Percentiles rank a stretch among this genome's conserved stretches.
Conservation (phyloP, 768 basidiomycete genomes). For the Pleurotus ostreatus region DNA sequence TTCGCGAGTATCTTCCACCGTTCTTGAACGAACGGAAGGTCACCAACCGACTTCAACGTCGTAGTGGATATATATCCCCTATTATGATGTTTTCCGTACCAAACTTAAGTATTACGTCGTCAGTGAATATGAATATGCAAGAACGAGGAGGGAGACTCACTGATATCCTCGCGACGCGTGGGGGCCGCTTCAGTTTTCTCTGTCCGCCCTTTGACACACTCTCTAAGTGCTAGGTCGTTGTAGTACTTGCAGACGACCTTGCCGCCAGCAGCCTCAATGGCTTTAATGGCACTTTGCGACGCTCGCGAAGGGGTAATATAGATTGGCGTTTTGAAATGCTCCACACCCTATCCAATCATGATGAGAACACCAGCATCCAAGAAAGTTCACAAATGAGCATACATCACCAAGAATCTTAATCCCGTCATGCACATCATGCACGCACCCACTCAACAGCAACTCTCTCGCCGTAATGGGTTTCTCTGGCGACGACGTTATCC, state of each 20-base stretch:
- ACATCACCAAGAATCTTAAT: conserved; percentile 89
- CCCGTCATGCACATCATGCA: conserved; percentile 87
- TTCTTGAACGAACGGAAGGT: conserved; percentile 59
- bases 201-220: conserved; percentile 67
- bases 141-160: conserved; percentile 39
- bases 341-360: conserved; percentile 47
- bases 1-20: conserved; percentile 65
- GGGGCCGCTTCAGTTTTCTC: conserved; percentile 76
- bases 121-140: conserved; percentile 1
- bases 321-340: conserved; percentile 64
- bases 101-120: conserved; percentile 40
- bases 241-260: conserved; percentile 88
- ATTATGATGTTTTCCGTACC: conserved; percentile 73
- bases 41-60: conserved; percentile 47
- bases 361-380: not conserved
- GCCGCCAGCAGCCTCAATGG: conserved; percentile 80
- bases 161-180: conserved; percentile 80
- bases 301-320: conserved; percentile 83
- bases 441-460: conserved; percentile 78
- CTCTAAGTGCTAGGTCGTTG: conserved; percentile 79
- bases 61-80: conserved; percentile 69
- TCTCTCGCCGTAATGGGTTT: conserved; percentile 87
- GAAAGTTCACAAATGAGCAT: conserved; percentile 18
- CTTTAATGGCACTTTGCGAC: conserved; percentile 79
- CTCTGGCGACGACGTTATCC: conserved; percentile 71